Conservation (phyloP, 805 yeast species). For the Ogataea parapolymorpha region DNA sequence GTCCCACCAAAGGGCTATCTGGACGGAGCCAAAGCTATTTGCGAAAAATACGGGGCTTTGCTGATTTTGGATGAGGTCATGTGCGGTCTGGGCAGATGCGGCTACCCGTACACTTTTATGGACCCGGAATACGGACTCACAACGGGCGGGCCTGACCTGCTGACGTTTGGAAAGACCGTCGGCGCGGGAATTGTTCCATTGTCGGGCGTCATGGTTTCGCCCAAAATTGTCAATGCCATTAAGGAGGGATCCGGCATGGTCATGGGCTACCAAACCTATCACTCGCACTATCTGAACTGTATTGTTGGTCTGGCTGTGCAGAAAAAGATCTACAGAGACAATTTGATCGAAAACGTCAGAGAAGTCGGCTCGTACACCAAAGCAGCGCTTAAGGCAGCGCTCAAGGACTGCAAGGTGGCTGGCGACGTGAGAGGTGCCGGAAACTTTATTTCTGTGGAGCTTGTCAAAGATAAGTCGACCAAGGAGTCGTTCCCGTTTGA, state of each 20-base stretch:
- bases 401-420: constrained; percentile 30
- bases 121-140: constrained; percentile 16
- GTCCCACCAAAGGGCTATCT: constrained; percentile 45
- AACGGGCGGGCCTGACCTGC: constrained; percentile 41
- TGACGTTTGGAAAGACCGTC: constrained; percentile 46
- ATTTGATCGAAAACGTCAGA: constrained; percentile 38
- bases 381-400: constrained; percentile 27
- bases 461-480: constrained; percentile 42
- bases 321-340: constrained; percentile 36
- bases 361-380: constrained; percentile 42
- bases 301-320: constrained; percentile 44
- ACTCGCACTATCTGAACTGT: constrained; percentile 44
- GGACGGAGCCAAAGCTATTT: constrained; percentile 41
- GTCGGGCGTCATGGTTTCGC: constrained; percentile 43
- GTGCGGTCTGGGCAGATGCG: constrained; percentile 55
- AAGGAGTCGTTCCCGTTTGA: constrained; percentile 41
- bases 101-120: constrained; percentile 41
- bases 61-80: constrained; percentile 51
- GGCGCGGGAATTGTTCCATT: constrained; percentile 49
- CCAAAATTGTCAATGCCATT: constrained; percentile 36
- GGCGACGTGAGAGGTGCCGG: constrained; percentile 54
- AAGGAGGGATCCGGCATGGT: constrained; percentile 39
- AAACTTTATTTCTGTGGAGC: constrained; percentile 49
- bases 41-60: constrained; percentile 49
- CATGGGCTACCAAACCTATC: constrained; percentile 48